Evolutionary conservation across 352 stramenopile species (phyloP).

Genomic region (Pythium diclinum): DNA sequence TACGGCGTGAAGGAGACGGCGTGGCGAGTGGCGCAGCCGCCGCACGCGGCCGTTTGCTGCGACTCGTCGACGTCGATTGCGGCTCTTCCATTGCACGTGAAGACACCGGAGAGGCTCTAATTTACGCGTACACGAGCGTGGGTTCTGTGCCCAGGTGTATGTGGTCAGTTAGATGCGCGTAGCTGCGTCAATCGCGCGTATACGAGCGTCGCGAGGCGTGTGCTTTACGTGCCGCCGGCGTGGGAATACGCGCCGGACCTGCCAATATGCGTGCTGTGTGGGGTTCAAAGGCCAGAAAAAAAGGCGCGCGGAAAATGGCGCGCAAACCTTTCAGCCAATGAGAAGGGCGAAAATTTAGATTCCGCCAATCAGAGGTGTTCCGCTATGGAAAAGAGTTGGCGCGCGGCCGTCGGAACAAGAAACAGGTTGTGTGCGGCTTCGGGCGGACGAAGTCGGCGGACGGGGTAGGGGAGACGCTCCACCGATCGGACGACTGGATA

Average conservation of each 20-base stretch:
- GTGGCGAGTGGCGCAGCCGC: conserved; percentile 2
- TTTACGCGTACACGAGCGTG: neutral
- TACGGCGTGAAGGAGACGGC: conserved; percentile 25
- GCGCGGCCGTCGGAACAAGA: conserved; percentile 6
- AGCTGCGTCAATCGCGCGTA: neutral
- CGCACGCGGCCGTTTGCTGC: conserved; percentile 12
- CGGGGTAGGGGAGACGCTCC: neutral
- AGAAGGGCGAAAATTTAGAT: conserved; percentile 8
- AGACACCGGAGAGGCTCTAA: conserved; percentile 1
- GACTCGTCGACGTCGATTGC: conserved; percentile 18
- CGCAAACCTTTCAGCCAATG: conserved; percentile 25
- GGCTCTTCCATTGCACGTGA: neutral
- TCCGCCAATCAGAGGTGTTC: conserved; percentile 22
- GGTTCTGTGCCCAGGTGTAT: neutral
- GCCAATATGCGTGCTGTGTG: neutral
- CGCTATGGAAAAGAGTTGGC: neutral
- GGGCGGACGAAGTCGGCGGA: neutral
- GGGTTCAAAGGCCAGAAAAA: conserved; percentile 26
- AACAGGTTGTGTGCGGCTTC: neutral
- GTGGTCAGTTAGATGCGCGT: neutral
- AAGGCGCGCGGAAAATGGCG: conserved; percentile 24
- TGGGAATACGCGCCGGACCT: neutral
- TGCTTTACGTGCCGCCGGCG: conserved; percentile 4
- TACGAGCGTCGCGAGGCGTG: neutral
- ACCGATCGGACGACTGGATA: neutral